These are phyloP conservation scores for Exophiala viscosa DNA, from an alignment of 2,329 filamentous ascomycete species.

Conservation along the genomic window DNA sequence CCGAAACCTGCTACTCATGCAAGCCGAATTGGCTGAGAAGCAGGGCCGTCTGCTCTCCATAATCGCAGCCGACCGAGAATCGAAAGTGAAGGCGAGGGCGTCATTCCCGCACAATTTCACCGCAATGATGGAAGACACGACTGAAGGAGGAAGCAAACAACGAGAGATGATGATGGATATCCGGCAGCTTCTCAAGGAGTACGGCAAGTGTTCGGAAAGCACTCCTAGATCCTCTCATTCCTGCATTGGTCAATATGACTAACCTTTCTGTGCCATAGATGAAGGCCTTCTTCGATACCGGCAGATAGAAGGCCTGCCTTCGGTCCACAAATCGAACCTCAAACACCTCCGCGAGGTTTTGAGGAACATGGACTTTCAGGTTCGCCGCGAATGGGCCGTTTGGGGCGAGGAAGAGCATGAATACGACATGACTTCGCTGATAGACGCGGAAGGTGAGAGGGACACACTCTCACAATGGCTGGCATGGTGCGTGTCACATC, in stretches of 20 bases:
- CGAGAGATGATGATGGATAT: not conserved
- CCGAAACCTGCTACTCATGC: conserved; percentile 13
- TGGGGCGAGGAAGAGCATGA: conserved; percentile 2
- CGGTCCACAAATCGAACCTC: conserved; percentile 4
- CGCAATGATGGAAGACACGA: not conserved
- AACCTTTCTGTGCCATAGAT: not conserved
- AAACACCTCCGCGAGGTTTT: not conserved
- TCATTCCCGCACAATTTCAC: not conserved
- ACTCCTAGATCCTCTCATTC: not conserved
- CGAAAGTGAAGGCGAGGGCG: not conserved
- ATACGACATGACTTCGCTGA: conserved; percentile 10
- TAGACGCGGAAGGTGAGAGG: not conserved
- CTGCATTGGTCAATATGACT: not conserved
- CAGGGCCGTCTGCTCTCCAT: not conserved
- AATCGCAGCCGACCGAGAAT: not conserved
- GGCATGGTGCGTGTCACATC: not conserved
- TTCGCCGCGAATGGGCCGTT: not conserved
- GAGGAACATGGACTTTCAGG: not conserved
- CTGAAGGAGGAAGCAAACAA: not conserved
- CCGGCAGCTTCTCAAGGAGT: not conserved
- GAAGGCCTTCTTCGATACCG: not conserved
- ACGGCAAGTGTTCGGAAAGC: not conserved
- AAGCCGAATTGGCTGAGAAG: conserved; percentile 14
- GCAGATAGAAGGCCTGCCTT: conserved; percentile 1
- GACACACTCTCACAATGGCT: conserved; percentile 7